Evolutionary conservation across 164 flowering plant species (phyloP).

Genomic region (Magnolia sinica): DNA sequence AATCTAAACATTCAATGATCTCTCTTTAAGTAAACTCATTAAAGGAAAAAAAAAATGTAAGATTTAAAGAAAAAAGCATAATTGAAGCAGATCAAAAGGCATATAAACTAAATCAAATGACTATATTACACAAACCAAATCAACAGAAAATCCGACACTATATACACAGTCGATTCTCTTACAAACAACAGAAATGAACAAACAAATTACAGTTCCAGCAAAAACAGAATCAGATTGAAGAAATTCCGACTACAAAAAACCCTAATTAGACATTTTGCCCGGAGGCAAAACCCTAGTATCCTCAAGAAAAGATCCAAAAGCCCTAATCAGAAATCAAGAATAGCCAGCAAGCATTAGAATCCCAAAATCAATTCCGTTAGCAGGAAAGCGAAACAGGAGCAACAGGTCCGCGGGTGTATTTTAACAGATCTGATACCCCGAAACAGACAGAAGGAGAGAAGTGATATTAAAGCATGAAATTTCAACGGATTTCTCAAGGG

Average conservation of each 20-base stretch:
- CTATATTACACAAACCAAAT: not conserved
- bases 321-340: not conserved
- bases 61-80: not conserved
- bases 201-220: not conserved
- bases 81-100: not conserved
- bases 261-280: not conserved
- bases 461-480: not conserved
- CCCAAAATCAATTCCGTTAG: not conserved
- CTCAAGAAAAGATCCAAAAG: not conserved
- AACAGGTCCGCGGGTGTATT: not conserved
- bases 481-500: not conserved
- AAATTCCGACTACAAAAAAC: not conserved
- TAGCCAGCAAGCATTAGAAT: not conserved
- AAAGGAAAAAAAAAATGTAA: too few species aligned
- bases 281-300: not conserved
- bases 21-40: too few species aligned
- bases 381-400: not conserved
- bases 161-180: too few species aligned
- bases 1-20: too few species aligned
- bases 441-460: not conserved
- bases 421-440: constrained; percentile 1
- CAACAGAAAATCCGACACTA: not conserved
- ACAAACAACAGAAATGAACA: not conserved
- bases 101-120: not conserved
- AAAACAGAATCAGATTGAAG: not conserved